These are phyloP conservation scores for Ganoderma sinense DNA, from an alignment of 1,284 basidiomycete genomes.

Conservation along the genomic window DNA sequence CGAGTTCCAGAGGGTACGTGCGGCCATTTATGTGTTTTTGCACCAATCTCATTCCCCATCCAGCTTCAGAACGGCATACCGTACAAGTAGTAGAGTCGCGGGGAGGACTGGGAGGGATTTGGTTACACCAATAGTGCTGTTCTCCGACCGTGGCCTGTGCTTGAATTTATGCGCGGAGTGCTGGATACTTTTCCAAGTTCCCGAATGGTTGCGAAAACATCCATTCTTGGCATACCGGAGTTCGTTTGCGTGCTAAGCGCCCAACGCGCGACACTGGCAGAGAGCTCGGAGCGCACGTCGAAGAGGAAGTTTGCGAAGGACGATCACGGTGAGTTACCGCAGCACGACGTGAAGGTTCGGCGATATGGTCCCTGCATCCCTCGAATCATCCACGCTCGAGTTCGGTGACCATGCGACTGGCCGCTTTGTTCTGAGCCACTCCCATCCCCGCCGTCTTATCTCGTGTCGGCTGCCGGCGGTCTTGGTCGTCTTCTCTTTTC, in stretches of 20 bases:
- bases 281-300: no score
- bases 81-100: slow-evolving; percentile 11
- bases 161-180: neutral
- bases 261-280: no score
- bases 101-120: neutral
- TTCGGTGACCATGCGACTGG: neutral
- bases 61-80: slow-evolving; percentile 59
- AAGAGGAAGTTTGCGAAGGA: neutral
- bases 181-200: no score
- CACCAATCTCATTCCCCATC: neutral
- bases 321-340: neutral
- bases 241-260: no score
- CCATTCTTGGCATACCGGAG: no score
- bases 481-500: neutral
- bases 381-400: neutral
- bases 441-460: neutral
- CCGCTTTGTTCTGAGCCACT: slow-evolving; percentile 22
- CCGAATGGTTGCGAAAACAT: no score
- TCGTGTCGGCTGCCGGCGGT: neutral
- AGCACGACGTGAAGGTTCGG: neutral
- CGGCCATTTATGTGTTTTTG: neutral
- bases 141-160: neutral
- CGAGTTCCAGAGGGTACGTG: slow-evolving; percentile 84
- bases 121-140: neutral
- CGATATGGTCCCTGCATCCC: neutral